Base-by-base conservation (phyloP, 192 early-diverging fungal genomes). In the Lobosporangium transversale region DNA sequence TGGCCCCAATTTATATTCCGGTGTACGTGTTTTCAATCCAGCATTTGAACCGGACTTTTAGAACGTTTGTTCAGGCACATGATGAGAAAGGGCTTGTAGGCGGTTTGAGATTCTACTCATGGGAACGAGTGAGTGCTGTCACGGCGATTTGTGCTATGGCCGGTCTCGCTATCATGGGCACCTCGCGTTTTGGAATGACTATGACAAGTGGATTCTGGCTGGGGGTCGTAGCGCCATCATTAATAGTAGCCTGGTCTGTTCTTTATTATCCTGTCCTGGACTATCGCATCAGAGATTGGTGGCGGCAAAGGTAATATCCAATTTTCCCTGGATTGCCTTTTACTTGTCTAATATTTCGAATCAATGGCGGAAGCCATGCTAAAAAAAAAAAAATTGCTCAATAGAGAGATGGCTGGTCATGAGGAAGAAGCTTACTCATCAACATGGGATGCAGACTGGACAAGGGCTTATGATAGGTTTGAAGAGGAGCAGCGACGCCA, bases 1-100 rank as follows among this genome's bases (percentile, higher is more conserved):
- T 83, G 6, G 79, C 82, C n/a, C 85, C 85, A 3, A 79, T 86
- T 2, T 86, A 86, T 35, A 81, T 82, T 36, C 85, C 85, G 4
- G 79, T 81, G 1, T 86, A 73, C 40, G 63, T 86, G 1, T 86
- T 79, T 20, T 78, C 80, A 14, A 73, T 84, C 3, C 62, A 48
- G 24, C 76, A 84, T 54, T 53, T 86, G 18, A 63, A 80, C 27
- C 64, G 85, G 56, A 56, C 68, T 17, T 80, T 86, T 24, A 56
- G 85, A n/a, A 86, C 85, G 0, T 84, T 86, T 69, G 65, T 86
- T n/a, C 81, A 86, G 47, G 85, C 80, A 2, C 49, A 82, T 42
- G 83, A 86, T 66, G 24, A 76, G 17, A 43, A 60, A 6, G 73
- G 73, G 7, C 52, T 76, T n/a, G 70, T 80, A 5, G 83, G 85